Evolutionary conservation across 805 yeast genomes (phyloP).

Genomic region (Lipomyces mesembrius): DNA sequence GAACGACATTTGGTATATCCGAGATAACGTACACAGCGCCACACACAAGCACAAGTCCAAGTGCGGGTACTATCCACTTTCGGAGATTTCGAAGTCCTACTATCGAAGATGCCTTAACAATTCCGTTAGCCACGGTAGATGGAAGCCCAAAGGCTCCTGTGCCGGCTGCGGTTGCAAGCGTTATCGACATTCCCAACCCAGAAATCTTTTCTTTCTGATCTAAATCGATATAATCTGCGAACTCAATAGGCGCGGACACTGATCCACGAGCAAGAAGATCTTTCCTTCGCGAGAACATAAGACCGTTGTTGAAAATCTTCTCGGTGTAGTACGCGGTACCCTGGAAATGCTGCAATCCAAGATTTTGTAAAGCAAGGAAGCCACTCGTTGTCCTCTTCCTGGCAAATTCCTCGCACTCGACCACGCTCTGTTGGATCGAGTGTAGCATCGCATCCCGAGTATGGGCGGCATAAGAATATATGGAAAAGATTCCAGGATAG

Average conservation of each 20-base stretch:
- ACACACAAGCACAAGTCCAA: conserved; percentile 56
- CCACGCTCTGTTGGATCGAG: conserved; percentile 67
- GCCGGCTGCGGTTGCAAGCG: conserved; percentile 36
- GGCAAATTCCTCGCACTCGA: conserved; percentile 69
- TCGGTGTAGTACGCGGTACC: conserved; percentile 56
- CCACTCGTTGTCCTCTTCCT: conserved; percentile 60
- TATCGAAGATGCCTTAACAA: conserved; percentile 13
- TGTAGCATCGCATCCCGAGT: conserved; percentile 72
- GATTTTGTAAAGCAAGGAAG: conserved; percentile 62
- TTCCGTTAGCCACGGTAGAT: conserved; percentile 15
- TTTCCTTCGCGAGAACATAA: conserved; percentile 79
- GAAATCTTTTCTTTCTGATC: conserved; percentile 34
- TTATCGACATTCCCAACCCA: conserved; percentile 35
- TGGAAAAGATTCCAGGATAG: conserved; percentile 65
- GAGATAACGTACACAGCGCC: conserved; percentile 65
- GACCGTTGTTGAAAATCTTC: conserved; percentile 66
- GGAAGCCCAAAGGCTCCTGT: conserved; percentile 32
- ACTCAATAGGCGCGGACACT: conserved; percentile 55
- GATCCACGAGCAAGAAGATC: conserved; percentile 56
- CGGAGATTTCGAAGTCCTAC: conserved; percentile 38
- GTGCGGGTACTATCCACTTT: conserved; percentile 59
- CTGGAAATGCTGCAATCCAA: conserved; percentile 71
- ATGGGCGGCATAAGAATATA: conserved; percentile 68
- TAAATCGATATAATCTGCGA: conserved; percentile 74
- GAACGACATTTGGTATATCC: conserved; percentile 89